Evolutionary conservation across 805 yeast genomes (phyloP).

Genomic region (Wickerhamiella kurtzmanii): DNA sequence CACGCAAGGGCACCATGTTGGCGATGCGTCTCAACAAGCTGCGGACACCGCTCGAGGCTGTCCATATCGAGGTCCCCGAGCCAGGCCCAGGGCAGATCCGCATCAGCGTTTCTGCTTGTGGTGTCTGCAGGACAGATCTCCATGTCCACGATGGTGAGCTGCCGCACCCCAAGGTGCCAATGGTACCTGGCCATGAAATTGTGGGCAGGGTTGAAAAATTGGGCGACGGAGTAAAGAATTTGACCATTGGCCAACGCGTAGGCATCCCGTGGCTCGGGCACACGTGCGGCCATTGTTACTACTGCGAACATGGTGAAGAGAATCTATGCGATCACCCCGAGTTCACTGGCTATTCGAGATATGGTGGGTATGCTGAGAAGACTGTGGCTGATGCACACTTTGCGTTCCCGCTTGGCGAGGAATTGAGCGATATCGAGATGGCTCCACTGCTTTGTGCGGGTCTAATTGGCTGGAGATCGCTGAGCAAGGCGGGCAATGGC

Average conservation of each 20-base stretch:
- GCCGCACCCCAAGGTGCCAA: neutral
- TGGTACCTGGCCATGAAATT: conserved; percentile 1
- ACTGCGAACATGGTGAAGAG: neutral
- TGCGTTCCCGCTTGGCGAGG: neutral
- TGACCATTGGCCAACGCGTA: conserved; percentile 1
- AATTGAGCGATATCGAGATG: neutral
- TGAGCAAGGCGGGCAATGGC: conserved; percentile 1
- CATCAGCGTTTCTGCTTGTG: neutral
- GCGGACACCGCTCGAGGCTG: neutral
- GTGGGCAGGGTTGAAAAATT: neutral
- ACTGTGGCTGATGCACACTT: conserved; percentile 2
- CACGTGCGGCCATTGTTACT: conserved; percentile 1
- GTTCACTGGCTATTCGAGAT: neutral
- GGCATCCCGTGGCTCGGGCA: conserved; percentile 1
- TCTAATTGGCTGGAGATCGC: conserved; percentile 1
- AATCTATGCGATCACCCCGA: neutral
- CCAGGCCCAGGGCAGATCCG: conserved; percentile 1
- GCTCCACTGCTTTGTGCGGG: conserved; percentile 2
- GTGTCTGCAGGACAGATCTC: conserved; percentile 1
- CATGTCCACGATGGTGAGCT: conserved; percentile 1
- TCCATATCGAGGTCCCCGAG: neutral
- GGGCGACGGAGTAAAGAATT: neutral
- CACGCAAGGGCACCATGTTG: neutral
- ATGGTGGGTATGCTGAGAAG: conserved; percentile 1
- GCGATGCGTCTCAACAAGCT: neutral